Percentiles rank a stretch among this genome's conserved stretches.
phyloP scores from a whole-genome alignment of 352 stramenopile genomes.

The Globisporangium apiculatum region DNA sequence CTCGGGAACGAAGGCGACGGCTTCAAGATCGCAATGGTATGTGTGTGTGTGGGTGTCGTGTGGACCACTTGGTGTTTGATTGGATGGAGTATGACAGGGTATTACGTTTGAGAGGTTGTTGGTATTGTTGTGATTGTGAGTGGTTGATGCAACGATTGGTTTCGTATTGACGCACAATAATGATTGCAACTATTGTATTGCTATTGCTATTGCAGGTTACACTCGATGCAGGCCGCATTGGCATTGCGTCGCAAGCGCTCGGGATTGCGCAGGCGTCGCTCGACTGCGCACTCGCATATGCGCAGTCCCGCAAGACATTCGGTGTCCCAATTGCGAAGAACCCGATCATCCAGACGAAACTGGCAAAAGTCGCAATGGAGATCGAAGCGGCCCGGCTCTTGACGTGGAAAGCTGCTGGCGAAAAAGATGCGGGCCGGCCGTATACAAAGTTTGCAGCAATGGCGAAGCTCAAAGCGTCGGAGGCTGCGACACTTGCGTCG shows the following conservation, averaged over 20 bases:
- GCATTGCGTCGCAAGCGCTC: slow-evolving; percentile 92
- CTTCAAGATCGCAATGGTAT: slow-evolving; percentile 86
- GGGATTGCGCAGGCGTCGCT: slow-evolving; percentile 95
- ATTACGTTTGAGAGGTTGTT: too few species aligned
- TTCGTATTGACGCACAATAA: too few species aligned
- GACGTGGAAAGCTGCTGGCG: slow-evolving; percentile 90
- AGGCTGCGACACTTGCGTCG: slow-evolving; percentile 93
- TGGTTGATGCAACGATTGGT: too few species aligned
- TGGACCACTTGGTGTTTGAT: too few species aligned
- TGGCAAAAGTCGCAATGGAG: slow-evolving; percentile 91
- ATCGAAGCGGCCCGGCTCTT: slow-evolving; percentile 91
- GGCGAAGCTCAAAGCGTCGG: slow-evolving; percentile 94
- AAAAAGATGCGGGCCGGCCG: slow-evolving; percentile 88
- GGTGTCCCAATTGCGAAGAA: slow-evolving; percentile 89
- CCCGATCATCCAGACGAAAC: slow-evolving; percentile 87
- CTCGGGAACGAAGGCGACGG: slow-evolving; percentile 80
- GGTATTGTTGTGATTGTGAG: too few species aligned
- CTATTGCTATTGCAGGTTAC: slow-evolving; percentile 53
- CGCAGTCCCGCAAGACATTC: slow-evolving; percentile 93
- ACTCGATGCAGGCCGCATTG: slow-evolving; percentile 92
- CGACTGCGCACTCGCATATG: slow-evolving; percentile 95
- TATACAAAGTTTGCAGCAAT: slow-evolving; percentile 94
- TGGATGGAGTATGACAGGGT: too few species aligned
- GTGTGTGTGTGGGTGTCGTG: not conserved
- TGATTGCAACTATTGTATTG: not conserved